These are phyloP conservation scores for Draba incana DNA, from an alignment of 345 rosid species.

Conservation along the genomic window DNA sequence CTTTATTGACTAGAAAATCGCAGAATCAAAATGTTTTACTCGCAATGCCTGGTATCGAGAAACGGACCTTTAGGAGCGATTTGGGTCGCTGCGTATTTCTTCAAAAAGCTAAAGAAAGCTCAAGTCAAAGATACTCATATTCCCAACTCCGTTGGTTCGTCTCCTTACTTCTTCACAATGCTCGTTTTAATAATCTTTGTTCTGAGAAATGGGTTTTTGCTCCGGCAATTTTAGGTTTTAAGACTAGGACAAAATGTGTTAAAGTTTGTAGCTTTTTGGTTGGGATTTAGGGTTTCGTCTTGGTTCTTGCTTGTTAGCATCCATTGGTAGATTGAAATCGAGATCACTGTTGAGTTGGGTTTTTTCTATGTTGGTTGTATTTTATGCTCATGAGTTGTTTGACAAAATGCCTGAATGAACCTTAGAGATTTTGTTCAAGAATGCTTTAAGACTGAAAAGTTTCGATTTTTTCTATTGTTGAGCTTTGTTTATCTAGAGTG, in stretches of 20 bases:
- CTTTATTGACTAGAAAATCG: not conserved
- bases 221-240: not conserved
- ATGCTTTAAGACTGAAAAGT: not conserved
- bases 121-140: constrained; percentile 72
- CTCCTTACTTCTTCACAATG: not conserved
- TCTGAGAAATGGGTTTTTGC: too few species aligned
- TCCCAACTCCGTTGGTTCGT: constrained; percentile 78
- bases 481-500: not conserved
- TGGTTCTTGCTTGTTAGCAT: too few species aligned
- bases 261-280: not conserved
- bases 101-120: constrained; percentile 71
- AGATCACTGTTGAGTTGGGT: not conserved
- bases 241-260: constrained; percentile 11
- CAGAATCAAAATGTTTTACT: constrained; percentile 54
- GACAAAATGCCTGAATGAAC: constrained; percentile 29
- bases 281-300: too few species aligned
- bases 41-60: constrained; percentile 57
- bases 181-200: not conserved
- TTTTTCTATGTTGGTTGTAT: too few species aligned
- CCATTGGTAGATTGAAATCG: not conserved
- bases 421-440: not conserved
- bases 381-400: constrained; percentile 7
- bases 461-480: not conserved
- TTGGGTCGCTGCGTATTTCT: constrained; percentile 88
- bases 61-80: constrained; percentile 72